A percentile compares a stretch with the other conserved stretches of the same genome.
These are phyloP conservation scores for Tuber borchii DNA, from an alignment of 495 filamentous ascomycete species.

Conservation along the genomic window DNA sequence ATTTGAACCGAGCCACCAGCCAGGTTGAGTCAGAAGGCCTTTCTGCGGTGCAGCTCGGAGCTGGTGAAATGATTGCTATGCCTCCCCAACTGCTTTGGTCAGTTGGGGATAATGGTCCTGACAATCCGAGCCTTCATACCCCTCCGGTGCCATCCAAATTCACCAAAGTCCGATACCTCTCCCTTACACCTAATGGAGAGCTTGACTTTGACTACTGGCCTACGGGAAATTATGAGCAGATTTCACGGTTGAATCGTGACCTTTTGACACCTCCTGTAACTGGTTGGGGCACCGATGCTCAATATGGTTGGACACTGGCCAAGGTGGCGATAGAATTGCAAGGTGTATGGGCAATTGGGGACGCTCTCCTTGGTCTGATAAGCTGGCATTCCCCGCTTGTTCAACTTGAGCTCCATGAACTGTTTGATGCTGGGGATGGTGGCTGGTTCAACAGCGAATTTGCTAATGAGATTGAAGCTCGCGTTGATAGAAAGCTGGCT, in stretches of 20 bases:
- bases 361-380: not conserved
- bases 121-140: not conserved
- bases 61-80: not conserved
- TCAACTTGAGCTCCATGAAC: not conserved
- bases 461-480: too few relatives aligned
- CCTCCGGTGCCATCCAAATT: not conserved
- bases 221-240: not conserved
- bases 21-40: not conserved
- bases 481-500: too few relatives aligned
- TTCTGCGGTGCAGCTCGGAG: not conserved
- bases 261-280: not conserved
- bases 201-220: not conserved
- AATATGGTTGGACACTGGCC: not conserved
- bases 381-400: slow-evolving; percentile 6
- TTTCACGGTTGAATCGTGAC: not conserved
- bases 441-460: too few relatives aligned
- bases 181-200: not conserved
- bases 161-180: not conserved
- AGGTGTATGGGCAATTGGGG: too few relatives aligned
- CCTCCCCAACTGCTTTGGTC: not conserved
- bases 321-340: not conserved
- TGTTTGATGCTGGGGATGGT: too few relatives aligned
- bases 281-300: not conserved
- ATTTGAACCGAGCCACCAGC: not conserved
- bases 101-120: too few relatives aligned